Evolutionary conservation across 1,284 basidiomycete genomes (phyloP).

Genomic region (Naganishia liquefaciens): DNA sequence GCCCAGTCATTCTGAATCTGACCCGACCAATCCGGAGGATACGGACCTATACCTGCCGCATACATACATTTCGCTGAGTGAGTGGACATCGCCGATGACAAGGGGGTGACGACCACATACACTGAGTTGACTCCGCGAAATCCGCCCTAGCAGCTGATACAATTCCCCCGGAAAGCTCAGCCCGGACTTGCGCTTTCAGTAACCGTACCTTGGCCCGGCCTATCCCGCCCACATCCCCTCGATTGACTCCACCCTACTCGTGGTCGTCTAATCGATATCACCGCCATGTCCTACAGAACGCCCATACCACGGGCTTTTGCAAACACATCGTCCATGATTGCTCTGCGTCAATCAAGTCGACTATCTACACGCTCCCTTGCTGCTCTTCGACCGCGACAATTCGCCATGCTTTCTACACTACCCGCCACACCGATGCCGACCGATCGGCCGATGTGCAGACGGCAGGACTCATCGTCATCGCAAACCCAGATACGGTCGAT

Average conservation of each 20-base stretch:
- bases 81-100: constrained; percentile 15
- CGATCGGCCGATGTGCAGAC: background rate
- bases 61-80: background rate
- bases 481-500: constrained; percentile 19
- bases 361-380: constrained; percentile 3
- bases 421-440: constrained; percentile 2
- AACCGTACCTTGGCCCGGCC: constrained; percentile 19
- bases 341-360: constrained; percentile 8
- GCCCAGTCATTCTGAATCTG: background rate
- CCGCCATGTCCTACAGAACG: constrained; percentile 6
- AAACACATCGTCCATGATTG: constrained; percentile 16
- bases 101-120: too few species aligned
- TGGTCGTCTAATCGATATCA: background rate
- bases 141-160: background rate
- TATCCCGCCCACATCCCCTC: background rate
- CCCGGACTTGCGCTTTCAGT: background rate
- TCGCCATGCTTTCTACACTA: constrained; percentile 9
- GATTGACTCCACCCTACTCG: background rate
- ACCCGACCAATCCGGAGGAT: background rate
- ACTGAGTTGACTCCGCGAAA: background rate
- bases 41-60: constrained; percentile 7
- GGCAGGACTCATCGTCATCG: constrained; percentile 14
- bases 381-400: background rate
- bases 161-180: too few species aligned
- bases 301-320: constrained; percentile 6